phyloP scores from a whole-genome alignment of 1,284 basidiomycete species.

The Exobasidium cylindrosporum region DNA sequence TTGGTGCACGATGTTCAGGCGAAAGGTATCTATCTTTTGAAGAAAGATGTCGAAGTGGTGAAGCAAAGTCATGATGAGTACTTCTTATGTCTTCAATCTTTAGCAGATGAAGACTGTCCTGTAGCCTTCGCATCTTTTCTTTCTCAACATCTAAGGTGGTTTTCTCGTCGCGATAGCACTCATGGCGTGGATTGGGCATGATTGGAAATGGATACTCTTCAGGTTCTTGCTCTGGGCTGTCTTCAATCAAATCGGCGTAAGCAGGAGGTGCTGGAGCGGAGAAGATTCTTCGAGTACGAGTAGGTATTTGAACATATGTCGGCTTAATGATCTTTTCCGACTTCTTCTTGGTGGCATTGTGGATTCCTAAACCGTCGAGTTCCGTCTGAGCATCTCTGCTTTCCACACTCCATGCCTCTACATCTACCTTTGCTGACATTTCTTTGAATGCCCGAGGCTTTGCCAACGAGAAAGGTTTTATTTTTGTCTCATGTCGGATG shows the following conservation, averaged over 20 bases:
- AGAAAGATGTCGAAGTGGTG: not conserved
- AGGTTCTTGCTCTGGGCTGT: constrained; percentile 11
- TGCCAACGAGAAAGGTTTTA: no score
- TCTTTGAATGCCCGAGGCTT: no score
- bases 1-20: constrained; percentile 17
- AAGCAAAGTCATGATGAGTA: not conserved
- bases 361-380: not conserved
- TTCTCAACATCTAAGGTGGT: not conserved
- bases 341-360: not conserved
- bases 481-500: no score
- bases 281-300: not conserved
- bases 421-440: not conserved
- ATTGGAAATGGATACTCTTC: constrained; percentile 13
- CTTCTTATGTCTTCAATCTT: not conserved
- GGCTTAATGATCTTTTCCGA: not conserved
- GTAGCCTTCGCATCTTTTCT: constrained; percentile 11
- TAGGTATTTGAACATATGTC: not conserved
- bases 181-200: constrained; percentile 12
- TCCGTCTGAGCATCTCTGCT: no score
- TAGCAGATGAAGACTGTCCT: constrained; percentile 10
- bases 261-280: constrained; percentile 2
- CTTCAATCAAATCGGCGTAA: not conserved
- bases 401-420: no score
- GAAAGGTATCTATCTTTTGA: not conserved
- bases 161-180: not conserved